These are phyloP conservation scores for Sporothrix protearum DNA, from an alignment of 2,329 filamentous ascomycete species.

Conservation along the genomic window DNA sequence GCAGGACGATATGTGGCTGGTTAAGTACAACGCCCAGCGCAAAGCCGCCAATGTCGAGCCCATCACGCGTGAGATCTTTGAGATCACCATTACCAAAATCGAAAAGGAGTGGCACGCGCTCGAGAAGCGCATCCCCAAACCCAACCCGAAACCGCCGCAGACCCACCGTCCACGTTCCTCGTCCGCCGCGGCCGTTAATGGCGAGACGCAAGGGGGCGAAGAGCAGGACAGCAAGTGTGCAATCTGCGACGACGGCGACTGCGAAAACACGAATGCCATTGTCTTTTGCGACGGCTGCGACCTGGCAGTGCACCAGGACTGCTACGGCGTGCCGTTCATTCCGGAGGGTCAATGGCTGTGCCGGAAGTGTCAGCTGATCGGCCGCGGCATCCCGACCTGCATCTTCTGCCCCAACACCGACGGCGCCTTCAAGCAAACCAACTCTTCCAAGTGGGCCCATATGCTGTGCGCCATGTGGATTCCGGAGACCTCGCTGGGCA, in stretches of 20 bases:
- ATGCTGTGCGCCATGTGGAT: slow-evolving; percentile 98
- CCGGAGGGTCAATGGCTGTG: slow-evolving; percentile 98
- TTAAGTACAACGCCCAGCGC: slow-evolving; percentile 74
- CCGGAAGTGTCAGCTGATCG: slow-evolving; percentile 92
- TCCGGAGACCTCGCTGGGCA: slow-evolving; percentile 90
- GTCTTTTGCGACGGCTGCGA: slow-evolving; percentile 99
- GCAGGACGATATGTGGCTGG: slow-evolving; percentile 95
- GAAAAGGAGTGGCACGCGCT: slow-evolving; percentile 98
- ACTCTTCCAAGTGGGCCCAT: slow-evolving; percentile 94
- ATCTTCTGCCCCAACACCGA: slow-evolving; percentile 98
- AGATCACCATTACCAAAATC: slow-evolving; percentile 97
- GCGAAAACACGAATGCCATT: slow-evolving; percentile 98
- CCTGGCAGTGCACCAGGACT: slow-evolving; percentile 95
- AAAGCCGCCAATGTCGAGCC: slow-evolving; percentile 70
- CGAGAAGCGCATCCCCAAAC: slow-evolving; percentile 94
- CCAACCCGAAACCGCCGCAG: slow-evolving; percentile 92
- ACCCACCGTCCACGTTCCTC: slow-evolving; percentile 90
- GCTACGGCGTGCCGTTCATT: slow-evolving; percentile 97
- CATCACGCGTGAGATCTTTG: slow-evolving; percentile 90
- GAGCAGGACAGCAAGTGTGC: slow-evolving; percentile 97
- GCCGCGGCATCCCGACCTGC: slow-evolving; percentile 86
- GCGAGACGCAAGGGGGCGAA: slow-evolving; percentile 78
- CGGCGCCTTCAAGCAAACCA: slow-evolving; percentile 97
- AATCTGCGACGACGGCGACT: slow-evolving; percentile 98
- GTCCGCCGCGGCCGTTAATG: slow-evolving; percentile 91